A percentile compares a stretch with the other conserved stretches of the same genome.
Evolutionary conservation across 2,329 filamentous ascomycete genomes (phyloP).

Genomic region (Macroventuria anomochaeta): DNA sequence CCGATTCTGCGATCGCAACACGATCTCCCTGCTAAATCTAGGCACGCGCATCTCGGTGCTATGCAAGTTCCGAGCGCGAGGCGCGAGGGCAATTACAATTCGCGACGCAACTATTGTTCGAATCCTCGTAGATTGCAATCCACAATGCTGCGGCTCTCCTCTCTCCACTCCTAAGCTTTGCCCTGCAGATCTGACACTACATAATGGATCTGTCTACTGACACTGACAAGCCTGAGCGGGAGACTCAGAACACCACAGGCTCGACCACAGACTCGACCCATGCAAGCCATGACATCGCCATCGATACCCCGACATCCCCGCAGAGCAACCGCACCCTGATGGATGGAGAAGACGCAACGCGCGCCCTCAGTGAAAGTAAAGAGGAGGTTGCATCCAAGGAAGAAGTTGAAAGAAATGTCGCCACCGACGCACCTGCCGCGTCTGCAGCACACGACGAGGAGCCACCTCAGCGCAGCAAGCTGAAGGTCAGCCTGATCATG

Average conservation of each 20-base stretch:
- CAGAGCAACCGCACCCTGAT: slow-evolving; percentile 22
- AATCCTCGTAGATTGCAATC: slow-evolving; percentile 2
- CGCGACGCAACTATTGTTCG: slow-evolving; percentile 8
- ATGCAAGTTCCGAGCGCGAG: slow-evolving; percentile 4
- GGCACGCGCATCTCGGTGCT: slow-evolving; percentile 8
- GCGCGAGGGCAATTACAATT: slow-evolving; percentile 5
- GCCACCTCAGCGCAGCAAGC: slow-evolving; percentile 43
- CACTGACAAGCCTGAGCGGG: slow-evolving; percentile 7
- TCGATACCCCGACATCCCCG: slow-evolving; percentile 20
- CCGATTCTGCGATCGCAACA: not conserved
- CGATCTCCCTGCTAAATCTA: not conserved
- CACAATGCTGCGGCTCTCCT: slow-evolving; percentile 12
- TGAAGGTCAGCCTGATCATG: slow-evolving; percentile 59
- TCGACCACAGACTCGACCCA: slow-evolving; percentile 1
- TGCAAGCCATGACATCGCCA: slow-evolving; percentile 16
- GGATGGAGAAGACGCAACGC: slow-evolving; percentile 10
- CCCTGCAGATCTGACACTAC: slow-evolving; percentile 3
- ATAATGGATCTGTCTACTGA: slow-evolving; percentile 17
- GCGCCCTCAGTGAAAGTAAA: slow-evolving; percentile 1
- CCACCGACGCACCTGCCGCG: slow-evolving; percentile 11
- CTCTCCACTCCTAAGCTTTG: not conserved
- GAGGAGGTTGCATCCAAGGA: slow-evolving; percentile 7
- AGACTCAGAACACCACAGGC: slow-evolving; percentile 1
- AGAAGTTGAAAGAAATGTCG: slow-evolving; percentile 9
- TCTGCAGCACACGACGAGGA: slow-evolving; percentile 27